Conservation (phyloP, 2,329 filamentous ascomycete genomes). For the Fusarium sp. region DNA sequence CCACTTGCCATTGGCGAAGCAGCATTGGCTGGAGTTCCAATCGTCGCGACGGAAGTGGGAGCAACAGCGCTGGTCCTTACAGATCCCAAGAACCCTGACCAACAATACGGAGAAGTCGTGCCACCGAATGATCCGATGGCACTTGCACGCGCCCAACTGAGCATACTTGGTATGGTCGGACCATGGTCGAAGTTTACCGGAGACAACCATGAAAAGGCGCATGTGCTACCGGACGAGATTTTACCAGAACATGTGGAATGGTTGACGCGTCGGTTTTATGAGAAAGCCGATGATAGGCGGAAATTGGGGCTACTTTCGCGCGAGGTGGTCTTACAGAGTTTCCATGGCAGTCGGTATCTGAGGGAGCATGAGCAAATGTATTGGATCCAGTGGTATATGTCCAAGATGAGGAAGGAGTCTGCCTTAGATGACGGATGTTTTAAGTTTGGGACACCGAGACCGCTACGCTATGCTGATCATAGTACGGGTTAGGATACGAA, state of each 20-base stretch:
- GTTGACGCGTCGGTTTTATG: slow-evolving; percentile 29
- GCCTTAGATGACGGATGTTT: background rate
- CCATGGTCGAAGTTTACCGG: slow-evolving; percentile 31
- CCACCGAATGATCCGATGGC: slow-evolving; percentile 35
- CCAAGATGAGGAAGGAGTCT: slow-evolving; percentile 2
- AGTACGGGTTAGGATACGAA: background rate
- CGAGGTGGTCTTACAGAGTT: slow-evolving; percentile 31
- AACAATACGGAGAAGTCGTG: slow-evolving; percentile 37
- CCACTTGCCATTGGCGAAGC: slow-evolving; percentile 37
- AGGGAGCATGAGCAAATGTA: slow-evolving; percentile 40
- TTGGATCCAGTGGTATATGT: slow-evolving; percentile 36
- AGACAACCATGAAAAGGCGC: slow-evolving; percentile 4
- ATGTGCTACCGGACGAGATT: slow-evolving; percentile 30
- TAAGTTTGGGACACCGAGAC: background rate
- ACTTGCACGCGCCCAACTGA: slow-evolving; percentile 30
- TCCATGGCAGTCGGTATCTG: slow-evolving; percentile 34
- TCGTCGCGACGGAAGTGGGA: slow-evolving; percentile 37
- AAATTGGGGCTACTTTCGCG: slow-evolving; percentile 32
- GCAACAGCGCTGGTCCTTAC: slow-evolving; percentile 34
- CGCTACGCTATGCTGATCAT: background rate
- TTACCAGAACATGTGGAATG: slow-evolving; percentile 23
- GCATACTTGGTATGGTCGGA: slow-evolving; percentile 36
- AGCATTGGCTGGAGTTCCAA: slow-evolving; percentile 33
- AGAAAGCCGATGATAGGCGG: slow-evolving; percentile 19
- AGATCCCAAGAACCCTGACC: slow-evolving; percentile 28